Conservation (phyloP, 202 grass and related monocot species). For the Panicum virgatum region DNA sequence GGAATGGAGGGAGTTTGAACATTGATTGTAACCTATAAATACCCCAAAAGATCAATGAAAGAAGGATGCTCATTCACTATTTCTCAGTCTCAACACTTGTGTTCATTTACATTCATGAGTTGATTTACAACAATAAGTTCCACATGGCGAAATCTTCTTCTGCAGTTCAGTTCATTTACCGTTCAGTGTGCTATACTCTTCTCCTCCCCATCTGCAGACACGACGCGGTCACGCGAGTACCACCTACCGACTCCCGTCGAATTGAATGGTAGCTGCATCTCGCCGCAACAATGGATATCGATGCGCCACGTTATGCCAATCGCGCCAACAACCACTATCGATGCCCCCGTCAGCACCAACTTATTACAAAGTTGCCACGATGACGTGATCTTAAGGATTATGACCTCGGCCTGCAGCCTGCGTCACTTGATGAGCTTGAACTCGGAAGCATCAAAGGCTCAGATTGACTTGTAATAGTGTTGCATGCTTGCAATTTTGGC, state of each 20-base stretch:
- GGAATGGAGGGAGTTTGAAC: too few species aligned
- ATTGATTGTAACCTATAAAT: too few species aligned
- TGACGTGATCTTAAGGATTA: not conserved
- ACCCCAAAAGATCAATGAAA: too few species aligned
- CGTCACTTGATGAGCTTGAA: not conserved
- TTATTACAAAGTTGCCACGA: slow-evolving; percentile 10
- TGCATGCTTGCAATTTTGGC: not conserved
- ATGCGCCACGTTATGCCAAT: slow-evolving; percentile 7
- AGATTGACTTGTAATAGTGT: not conserved
- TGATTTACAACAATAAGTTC: too few species aligned
- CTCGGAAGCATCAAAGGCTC: not conserved
- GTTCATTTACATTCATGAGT: too few species aligned
- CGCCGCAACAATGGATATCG: not conserved
- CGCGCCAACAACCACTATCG: slow-evolving; percentile 31
- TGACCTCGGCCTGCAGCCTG: not conserved
- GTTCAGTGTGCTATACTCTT: not conserved
- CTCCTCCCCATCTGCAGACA: not conserved
- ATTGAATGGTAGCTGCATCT: slow-evolving; percentile 25
- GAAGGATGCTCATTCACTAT: too few species aligned
- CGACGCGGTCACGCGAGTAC: too few species aligned
- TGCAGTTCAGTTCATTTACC: not conserved
- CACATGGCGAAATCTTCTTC: not conserved
- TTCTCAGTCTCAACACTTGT: too few species aligned
- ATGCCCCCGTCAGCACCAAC: not conserved
- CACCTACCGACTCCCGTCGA: not conserved